phyloP scores from a whole-genome alignment of 306 rosid genomes.

The Dalbergia cultrata region DNA sequence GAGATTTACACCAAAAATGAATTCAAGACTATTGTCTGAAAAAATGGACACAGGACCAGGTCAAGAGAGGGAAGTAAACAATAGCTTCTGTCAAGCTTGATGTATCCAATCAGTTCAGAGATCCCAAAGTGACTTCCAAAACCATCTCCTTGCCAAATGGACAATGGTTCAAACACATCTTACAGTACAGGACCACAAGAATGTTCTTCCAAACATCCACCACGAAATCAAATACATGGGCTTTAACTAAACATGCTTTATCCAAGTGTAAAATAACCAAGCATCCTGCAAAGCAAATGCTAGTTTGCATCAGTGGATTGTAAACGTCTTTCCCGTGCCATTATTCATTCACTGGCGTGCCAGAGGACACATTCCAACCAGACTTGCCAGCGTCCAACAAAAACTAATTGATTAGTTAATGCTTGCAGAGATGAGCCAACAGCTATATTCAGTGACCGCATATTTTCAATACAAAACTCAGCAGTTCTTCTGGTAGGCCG shows the following conservation, averaged over 20 bases:
- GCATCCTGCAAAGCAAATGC: slow-evolving; percentile 48
- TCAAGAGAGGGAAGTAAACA: slow-evolving; percentile 14
- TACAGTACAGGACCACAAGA: slow-evolving; percentile 32
- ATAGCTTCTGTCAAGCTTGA: slow-evolving; percentile 39
- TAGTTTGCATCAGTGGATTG: slow-evolving; percentile 32
- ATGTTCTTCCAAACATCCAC: slow-evolving; percentile 32
- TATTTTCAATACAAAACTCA: slow-evolving; percentile 20
- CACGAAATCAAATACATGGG: not conserved
- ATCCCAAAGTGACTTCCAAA: slow-evolving; percentile 32
- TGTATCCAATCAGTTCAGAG: slow-evolving; percentile 31
- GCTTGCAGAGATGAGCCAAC: not conserved
- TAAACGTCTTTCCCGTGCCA: not conserved
- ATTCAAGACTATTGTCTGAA: slow-evolving; percentile 8
- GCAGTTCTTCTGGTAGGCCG: not conserved
- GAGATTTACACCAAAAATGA: slow-evolving; percentile 45
- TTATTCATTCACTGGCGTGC: too few relatives aligned
- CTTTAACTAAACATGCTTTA: slow-evolving; percentile 30
- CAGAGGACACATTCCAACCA: too few relatives aligned
- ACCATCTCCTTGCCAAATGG: slow-evolving; percentile 38
- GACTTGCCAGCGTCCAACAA: not conserved
- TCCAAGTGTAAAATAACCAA: slow-evolving; percentile 60
- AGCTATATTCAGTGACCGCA: not conserved
- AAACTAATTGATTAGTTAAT: slow-evolving; percentile 9
- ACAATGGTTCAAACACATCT: slow-evolving; percentile 32
- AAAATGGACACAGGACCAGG: slow-evolving; percentile 25